Evolutionary conservation across 169 alveolate species (phyloP).

Genomic region (Pseudocohnilembus persalinus): DNA sequence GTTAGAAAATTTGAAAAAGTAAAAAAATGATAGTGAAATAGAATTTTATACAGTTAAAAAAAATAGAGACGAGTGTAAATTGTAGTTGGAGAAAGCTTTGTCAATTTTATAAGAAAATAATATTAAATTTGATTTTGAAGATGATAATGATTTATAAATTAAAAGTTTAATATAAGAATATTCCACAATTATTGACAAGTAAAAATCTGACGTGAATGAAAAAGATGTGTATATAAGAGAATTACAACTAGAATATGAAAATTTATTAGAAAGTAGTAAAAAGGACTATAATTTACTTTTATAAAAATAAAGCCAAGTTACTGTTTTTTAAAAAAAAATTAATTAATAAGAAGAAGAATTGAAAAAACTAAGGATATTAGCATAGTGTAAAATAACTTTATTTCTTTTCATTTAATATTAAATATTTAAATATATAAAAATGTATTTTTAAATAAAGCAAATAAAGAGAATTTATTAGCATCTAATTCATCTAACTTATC

Average conservation of each 20-base stretch:
- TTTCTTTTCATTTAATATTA: not conserved
- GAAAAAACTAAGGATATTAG: constrained; percentile 12
- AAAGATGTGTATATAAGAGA: constrained; percentile 24
- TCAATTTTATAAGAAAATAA: not conserved
- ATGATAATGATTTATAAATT: not conserved
- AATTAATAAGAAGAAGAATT: constrained; percentile 41
- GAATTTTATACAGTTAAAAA: not conserved
- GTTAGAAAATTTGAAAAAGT: too few relatives aligned
- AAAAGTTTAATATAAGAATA: constrained; percentile 38
- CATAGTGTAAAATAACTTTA: not conserved
- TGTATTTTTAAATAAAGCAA: too few relatives aligned
- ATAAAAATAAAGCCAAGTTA: constrained; percentile 45
- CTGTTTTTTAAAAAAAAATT: constrained; percentile 37
- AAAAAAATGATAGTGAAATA: not conserved
- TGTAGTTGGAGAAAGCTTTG: not conserved
- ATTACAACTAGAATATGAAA: constrained; percentile 42
- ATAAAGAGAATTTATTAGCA: too few relatives aligned
- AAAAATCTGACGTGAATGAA: constrained; percentile 25
- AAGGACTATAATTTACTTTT: constrained; percentile 44
- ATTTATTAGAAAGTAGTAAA: constrained; percentile 1
- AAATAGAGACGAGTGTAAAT: not conserved
- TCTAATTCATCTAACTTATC: not conserved
- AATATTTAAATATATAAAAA: too few relatives aligned
- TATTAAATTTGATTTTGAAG: constrained; percentile 1
- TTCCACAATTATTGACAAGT: constrained; percentile 32